Percentiles rank a stretch among this genome's conserved stretches.
Evolutionary conservation across 768 basidiomycete species (phyloP).

Genomic region (Lactifluus subvellereus): DNA sequence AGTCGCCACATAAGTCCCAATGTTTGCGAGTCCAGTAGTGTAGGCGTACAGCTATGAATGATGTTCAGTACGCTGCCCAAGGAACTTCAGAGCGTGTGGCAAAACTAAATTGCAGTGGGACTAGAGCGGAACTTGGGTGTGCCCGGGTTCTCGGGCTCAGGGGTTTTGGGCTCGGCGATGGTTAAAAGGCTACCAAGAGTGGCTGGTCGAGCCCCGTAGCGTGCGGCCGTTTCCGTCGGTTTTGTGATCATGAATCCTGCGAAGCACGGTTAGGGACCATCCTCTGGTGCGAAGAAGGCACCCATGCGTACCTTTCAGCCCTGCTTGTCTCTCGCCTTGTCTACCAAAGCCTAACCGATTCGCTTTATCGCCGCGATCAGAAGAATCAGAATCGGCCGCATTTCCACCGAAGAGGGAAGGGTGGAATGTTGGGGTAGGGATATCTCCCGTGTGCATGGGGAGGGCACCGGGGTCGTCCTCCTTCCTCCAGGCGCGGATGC

Average conservation of each 20-base stretch:
- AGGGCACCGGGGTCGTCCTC: conserved; percentile 47
- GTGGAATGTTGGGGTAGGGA: conserved; percentile 34
- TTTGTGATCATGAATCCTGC: conserved; percentile 52
- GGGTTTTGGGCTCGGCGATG: background rate
- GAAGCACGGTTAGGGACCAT: background rate
- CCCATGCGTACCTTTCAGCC: conserved; percentile 46
- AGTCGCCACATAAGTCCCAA: background rate
- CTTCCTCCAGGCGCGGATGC: conserved; percentile 60
- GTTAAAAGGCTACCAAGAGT: conserved; percentile 10
- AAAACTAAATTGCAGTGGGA: conserved; percentile 29
- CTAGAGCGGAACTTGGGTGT: conserved; percentile 27
- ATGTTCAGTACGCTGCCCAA: background rate
- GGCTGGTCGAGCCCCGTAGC: conserved; percentile 37
- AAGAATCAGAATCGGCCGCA: conserved; percentile 6
- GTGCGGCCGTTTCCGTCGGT: conserved; percentile 53
- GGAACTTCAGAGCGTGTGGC: background rate
- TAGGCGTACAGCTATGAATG: background rate
- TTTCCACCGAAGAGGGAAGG: conserved; percentile 23
- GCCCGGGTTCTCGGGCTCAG: background rate
- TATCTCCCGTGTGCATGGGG: conserved; percentile 39
- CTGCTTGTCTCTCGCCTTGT: conserved; percentile 75
- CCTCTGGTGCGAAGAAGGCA: conserved; percentile 16
- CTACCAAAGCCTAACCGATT: conserved; percentile 70
- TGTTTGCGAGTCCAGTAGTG: background rate
- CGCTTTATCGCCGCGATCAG: conserved; percentile 30